A percentile compares a stretch with the other conserved stretches of the same genome.
Conservation (phyloP, 129 eudicot genomes). For the Lactuca sativa region DNA sequence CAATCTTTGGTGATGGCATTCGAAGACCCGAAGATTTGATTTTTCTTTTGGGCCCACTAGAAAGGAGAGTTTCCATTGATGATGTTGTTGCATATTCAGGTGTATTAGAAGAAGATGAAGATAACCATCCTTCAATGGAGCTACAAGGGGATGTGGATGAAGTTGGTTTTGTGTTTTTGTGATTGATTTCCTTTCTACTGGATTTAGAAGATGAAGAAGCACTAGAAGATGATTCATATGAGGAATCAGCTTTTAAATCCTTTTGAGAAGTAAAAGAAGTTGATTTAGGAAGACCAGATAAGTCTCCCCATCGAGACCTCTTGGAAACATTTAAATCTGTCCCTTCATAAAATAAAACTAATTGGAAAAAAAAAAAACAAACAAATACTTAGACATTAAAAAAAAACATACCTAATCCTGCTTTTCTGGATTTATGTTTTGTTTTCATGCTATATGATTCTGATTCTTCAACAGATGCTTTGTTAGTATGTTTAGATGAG, state of each 20-base stretch:
- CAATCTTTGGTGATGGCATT: slow-evolving; percentile 65
- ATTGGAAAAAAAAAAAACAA: neutral
- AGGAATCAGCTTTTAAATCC: slow-evolving; percentile 14
- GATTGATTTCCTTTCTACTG: slow-evolving; percentile 25
- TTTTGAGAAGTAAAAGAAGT: slow-evolving; percentile 27
- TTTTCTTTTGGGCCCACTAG: slow-evolving; percentile 30
- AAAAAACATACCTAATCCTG: slow-evolving; percentile 34
- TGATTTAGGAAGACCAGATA: slow-evolving; percentile 31
- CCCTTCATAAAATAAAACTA: slow-evolving; percentile 29
- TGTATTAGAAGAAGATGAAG: slow-evolving; percentile 24
- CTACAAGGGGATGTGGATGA: slow-evolving; percentile 37
- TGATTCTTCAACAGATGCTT: slow-evolving; percentile 22
- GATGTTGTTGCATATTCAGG: slow-evolving; percentile 16
- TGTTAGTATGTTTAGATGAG: slow-evolving; percentile 36
- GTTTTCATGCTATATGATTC: slow-evolving; percentile 16
- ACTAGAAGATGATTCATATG: slow-evolving; percentile 29
- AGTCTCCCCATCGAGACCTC: slow-evolving; percentile 37
- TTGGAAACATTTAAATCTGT: slow-evolving; percentile 24
- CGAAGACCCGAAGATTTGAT: slow-evolving; percentile 61
- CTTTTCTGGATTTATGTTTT: slow-evolving; percentile 35
- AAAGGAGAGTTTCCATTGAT: slow-evolving; percentile 17
- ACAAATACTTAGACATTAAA: too few relatives aligned
- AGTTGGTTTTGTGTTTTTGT: slow-evolving; percentile 32
- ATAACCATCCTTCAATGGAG: slow-evolving; percentile 43
- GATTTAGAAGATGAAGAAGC: slow-evolving; percentile 35